These are phyloP conservation scores for Tetrapisispora phaffii DNA, from an alignment of 805 yeast species.

Conservation along the genomic window DNA sequence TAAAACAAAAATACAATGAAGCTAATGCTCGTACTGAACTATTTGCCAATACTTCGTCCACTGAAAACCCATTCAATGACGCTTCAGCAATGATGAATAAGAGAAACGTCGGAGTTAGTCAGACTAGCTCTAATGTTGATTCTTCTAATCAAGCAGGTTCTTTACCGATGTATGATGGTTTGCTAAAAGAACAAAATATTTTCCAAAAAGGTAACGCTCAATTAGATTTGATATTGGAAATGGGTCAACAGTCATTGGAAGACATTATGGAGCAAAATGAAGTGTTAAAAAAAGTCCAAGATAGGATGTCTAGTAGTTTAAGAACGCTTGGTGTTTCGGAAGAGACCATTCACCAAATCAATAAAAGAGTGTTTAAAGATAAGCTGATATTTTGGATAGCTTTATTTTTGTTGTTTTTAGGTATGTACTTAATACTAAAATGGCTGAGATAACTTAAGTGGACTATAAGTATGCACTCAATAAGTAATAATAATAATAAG, in stretches of 20 bases:
- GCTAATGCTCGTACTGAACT: slow-evolving; percentile 20
- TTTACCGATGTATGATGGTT: slow-evolving; percentile 44
- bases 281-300: slow-evolving; percentile 50
- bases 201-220: slow-evolving; percentile 66
- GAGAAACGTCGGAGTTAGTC: slow-evolving; percentile 20
- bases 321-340: slow-evolving; percentile 79
- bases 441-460: slow-evolving; percentile 42
- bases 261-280: slow-evolving; percentile 81
- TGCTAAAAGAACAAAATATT: slow-evolving; percentile 56
- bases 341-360: slow-evolving; percentile 71
- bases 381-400: slow-evolving; percentile 80
- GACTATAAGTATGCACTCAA: too few species aligned
- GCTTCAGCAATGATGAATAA: slow-evolving; percentile 21
- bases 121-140: neutral
- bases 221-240: slow-evolving; percentile 79
- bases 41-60: slow-evolving; percentile 9
- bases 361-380: slow-evolving; percentile 75
- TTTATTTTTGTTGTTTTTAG: slow-evolving; percentile 47
- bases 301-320: slow-evolving; percentile 54
- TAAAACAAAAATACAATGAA: slow-evolving; percentile 25
- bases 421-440: slow-evolving; percentile 55
- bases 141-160: slow-evolving; percentile 2
- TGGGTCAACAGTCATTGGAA: slow-evolving; percentile 78
- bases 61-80: slow-evolving; percentile 20
- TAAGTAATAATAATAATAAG: too few species aligned